Conservation (phyloP, 352 stramenopile genomes). For the Phytophthora lateralis region DNA sequence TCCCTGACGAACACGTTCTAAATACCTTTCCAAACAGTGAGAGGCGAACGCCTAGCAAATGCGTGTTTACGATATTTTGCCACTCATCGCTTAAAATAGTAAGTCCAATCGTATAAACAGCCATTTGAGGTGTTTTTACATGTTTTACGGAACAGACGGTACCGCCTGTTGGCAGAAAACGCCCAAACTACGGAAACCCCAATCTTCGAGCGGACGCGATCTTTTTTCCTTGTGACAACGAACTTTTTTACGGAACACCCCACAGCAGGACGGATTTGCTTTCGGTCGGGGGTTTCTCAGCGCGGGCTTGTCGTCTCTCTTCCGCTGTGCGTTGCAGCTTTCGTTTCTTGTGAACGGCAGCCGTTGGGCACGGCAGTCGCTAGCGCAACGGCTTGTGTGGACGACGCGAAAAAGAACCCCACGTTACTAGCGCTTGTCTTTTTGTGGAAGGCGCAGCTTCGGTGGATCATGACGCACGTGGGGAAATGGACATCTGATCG, state of each 20-base stretch:
- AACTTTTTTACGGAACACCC: neutral
- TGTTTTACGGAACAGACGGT: too few species aligned
- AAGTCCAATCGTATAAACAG: too few species aligned
- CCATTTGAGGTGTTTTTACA: too few species aligned
- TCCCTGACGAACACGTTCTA: too few species aligned
- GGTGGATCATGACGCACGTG: slow-evolving; percentile 3
- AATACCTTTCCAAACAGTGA: too few species aligned
- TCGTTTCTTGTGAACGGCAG: slow-evolving; percentile 28
- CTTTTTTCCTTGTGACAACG: slow-evolving; percentile 26
- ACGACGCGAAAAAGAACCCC: slow-evolving; percentile 21
- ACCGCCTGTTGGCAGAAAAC: neutral
- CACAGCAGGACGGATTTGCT: neutral
- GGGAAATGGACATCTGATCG: slow-evolving; percentile 4
- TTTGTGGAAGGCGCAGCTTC: slow-evolving; percentile 18
- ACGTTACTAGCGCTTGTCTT: slow-evolving; percentile 20
- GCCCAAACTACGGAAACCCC: slow-evolving; percentile 8
- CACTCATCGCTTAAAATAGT: too few species aligned
- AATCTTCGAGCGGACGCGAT: slow-evolving; percentile 22
- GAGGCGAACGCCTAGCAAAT: too few species aligned
- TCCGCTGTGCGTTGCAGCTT: slow-evolving; percentile 8
- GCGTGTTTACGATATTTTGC: too few species aligned
- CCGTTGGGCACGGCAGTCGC: slow-evolving; percentile 23
- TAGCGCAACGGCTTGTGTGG: neutral
- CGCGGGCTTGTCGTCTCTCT: neutral
- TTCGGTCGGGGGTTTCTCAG: neutral